Conservation (phyloP, 2,329 filamentous ascomycete genomes). For the Pestalotiopsis sp. region DNA sequence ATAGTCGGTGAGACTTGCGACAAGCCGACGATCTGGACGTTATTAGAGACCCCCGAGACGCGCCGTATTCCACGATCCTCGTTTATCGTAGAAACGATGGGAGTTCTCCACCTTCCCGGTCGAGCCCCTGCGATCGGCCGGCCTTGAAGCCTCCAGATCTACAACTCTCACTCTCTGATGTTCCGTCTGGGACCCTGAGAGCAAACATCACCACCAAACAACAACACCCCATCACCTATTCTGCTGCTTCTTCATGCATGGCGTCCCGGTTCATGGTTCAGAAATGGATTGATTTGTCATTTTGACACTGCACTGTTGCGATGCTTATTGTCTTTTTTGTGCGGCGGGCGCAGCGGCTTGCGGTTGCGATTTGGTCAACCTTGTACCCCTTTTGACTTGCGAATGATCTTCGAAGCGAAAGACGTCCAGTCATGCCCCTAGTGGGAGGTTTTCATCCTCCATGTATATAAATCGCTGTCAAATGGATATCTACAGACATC, state of each 20-base stretch:
- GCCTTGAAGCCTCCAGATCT: too few species aligned
- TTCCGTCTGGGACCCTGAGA: too few species aligned
- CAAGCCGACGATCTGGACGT: neutral
- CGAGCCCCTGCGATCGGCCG: too few species aligned
- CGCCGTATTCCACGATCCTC: neutral
- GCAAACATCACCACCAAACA: too few species aligned
- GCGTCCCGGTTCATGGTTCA: neutral
- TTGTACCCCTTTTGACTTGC: neutral
- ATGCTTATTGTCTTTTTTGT: neutral
- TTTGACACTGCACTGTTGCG: neutral
- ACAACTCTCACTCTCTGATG: too few species aligned
- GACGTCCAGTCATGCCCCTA: neutral
- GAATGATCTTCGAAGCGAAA: neutral
- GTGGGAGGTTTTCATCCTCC: neutral
- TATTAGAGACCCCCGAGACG: neutral
- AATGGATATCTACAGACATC: too few species aligned
- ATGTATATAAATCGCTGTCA: too few species aligned
- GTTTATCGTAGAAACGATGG: neutral
- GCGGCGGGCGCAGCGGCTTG: neutral
- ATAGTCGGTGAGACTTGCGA: conserved; percentile 41
- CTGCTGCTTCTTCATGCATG: conserved; percentile 4
- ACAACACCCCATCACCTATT: neutral
- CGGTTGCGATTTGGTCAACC: neutral
- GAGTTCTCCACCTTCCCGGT: neutral
- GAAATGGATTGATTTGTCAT: neutral